Percentiles rank a stretch among this genome's conserved stretches.
phyloP scores from a whole-genome alignment of 495 filamentous ascomycete species.

The Aspergillus biplanus region DNA sequence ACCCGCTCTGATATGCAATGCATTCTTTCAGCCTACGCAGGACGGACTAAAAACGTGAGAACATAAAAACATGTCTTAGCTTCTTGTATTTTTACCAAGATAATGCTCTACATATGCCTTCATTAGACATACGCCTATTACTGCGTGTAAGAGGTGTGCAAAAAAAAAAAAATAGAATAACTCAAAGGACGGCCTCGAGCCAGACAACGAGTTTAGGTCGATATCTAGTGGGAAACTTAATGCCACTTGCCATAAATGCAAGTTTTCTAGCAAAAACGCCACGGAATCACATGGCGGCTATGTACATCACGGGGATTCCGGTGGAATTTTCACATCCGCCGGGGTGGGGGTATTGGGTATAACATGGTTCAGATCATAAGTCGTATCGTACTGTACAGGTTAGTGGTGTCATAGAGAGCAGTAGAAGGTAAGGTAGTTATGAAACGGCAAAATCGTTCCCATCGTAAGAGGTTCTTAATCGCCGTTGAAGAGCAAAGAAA shows the following conservation, averaged over 20 bases:
- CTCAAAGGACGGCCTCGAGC: background rate
- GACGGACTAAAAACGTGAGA: constrained; percentile 58
- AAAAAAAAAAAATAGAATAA: background rate
- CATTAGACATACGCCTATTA: no score
- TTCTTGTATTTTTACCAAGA: background rate
- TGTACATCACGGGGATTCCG: background rate
- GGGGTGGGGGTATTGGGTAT: constrained; percentile 11
- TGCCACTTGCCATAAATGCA: no score
- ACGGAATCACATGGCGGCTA: background rate
- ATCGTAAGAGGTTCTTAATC: background rate
- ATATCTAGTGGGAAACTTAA: no score
- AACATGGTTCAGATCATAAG: constrained; percentile 23
- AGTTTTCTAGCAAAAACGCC: no score
- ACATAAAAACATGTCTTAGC: constrained; percentile 29
- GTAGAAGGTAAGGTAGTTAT: background rate
- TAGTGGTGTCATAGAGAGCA: background rate
- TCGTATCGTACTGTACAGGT: constrained; percentile 27
- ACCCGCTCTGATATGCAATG: constrained; percentile 39
- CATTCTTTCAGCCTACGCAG: constrained; percentile 50
- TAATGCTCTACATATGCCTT: no score
- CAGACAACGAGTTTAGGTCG: background rate
- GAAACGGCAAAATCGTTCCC: background rate
- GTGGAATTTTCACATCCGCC: background rate
- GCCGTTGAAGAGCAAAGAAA: background rate
- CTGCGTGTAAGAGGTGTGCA: background rate